phyloP scores from a whole-genome alignment of 768 basidiomycete species.

The Leccinum uliginosum region DNA sequence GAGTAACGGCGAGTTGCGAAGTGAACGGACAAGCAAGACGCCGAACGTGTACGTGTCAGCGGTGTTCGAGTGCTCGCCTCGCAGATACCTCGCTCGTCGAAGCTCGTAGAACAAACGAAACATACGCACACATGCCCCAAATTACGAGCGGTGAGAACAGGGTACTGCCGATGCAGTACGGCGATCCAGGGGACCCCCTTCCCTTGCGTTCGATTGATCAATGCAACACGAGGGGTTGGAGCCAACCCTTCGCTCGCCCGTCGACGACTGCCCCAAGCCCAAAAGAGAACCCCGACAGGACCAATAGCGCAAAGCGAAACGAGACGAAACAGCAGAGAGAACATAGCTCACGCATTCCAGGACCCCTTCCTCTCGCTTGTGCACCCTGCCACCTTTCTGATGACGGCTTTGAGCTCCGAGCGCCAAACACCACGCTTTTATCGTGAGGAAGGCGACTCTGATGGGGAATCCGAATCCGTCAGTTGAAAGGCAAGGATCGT shows the following conservation, averaged over 20 bases:
- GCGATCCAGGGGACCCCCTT: conserved; percentile 2
- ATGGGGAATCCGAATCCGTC: conserved; percentile 53
- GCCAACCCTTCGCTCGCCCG: background rate
- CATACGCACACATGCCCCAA: background rate
- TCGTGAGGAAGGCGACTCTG: conserved; percentile 37
- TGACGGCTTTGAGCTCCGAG: conserved; percentile 44
- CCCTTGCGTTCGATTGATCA: conserved; percentile 17
- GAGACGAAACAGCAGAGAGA: background rate
- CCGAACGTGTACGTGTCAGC: conserved; percentile 6
- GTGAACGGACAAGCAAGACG: conserved; percentile 7
- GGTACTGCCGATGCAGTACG: background rate
- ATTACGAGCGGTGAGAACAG: conserved; percentile 11
- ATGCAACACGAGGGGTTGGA: conserved; percentile 1
- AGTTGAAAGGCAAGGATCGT: conserved; percentile 65
- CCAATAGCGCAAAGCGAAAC: background rate
- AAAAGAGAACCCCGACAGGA: conserved; percentile 1
- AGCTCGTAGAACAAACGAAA: conserved; percentile 3
- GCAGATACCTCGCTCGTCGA: conserved; percentile 17
- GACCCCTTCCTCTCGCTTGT: conserved; percentile 53
- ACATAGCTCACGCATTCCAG: conserved; percentile 57
- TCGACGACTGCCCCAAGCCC: background rate
- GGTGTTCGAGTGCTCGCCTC: conserved; percentile 12
- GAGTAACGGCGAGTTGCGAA: conserved; percentile 4
- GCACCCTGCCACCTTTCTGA: conserved; percentile 50
- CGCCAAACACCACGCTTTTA: conserved; percentile 46